Conservation (phyloP, 2,329 filamentous ascomycete species). For the Pseudogymnoascus sp. region DNA sequence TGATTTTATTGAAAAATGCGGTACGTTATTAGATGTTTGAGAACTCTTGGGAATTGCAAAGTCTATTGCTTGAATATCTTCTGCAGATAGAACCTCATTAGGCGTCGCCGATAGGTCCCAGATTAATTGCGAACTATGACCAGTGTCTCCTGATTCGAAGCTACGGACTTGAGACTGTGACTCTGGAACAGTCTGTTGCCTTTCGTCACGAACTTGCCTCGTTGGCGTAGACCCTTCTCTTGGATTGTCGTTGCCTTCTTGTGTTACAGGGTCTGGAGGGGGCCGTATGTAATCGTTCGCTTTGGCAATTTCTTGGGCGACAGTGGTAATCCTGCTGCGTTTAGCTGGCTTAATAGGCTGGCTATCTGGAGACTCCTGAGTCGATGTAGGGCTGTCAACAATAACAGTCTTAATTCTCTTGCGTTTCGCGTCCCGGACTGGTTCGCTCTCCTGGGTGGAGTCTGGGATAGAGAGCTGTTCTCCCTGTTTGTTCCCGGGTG, state of each 20-base stretch:
- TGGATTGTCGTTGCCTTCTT: constrained; percentile 12
- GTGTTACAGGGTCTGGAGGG: constrained; percentile 21
- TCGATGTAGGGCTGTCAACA: background rate
- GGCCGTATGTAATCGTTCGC: constrained; percentile 21
- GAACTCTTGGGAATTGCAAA: background rate
- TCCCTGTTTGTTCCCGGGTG: background rate
- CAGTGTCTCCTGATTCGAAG: background rate
- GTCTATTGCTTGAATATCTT: background rate
- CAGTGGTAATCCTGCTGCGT: constrained; percentile 13
- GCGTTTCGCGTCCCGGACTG: constrained; percentile 18
- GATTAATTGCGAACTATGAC: background rate
- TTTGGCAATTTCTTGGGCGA: background rate
- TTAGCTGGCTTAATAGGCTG: constrained; percentile 12
- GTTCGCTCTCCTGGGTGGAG: constrained; percentile 16
- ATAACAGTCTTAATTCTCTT: constrained; percentile 8
- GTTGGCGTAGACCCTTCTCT: constrained; percentile 14
- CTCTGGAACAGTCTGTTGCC: background rate
- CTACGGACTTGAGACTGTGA: background rate
- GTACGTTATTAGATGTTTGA: background rate
- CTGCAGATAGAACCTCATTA: constrained; percentile 2
- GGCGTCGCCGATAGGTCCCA: background rate
- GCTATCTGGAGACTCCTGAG: background rate
- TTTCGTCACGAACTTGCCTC: background rate
- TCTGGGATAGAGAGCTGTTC: background rate
- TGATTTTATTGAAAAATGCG: background rate